Evolutionary conservation across 768 basidiomycete genomes (phyloP).

Genomic region (Sporobolomyces phaffii): DNA sequence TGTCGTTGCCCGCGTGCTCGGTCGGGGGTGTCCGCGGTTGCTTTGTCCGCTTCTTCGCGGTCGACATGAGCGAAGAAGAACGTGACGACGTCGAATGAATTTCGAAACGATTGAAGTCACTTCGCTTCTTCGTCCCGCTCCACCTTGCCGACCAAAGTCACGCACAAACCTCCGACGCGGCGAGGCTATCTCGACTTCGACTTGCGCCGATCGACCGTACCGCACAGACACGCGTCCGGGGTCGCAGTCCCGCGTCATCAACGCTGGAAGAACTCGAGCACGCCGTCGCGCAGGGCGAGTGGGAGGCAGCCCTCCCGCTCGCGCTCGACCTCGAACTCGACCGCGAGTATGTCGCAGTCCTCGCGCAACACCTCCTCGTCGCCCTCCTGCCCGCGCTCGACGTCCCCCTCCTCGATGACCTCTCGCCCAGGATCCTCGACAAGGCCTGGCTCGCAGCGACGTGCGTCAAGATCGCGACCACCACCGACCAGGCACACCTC

Average conservation of each 20-base stretch:
- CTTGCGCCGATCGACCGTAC: too few species aligned
- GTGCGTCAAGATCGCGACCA: constrained; percentile 55
- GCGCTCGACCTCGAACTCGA: not conserved
- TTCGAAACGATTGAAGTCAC: too few species aligned
- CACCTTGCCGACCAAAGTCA: too few species aligned
- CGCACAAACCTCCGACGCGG: too few species aligned
- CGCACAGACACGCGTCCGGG: too few species aligned
- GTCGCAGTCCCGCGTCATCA: not conserved
- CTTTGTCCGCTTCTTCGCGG: not conserved
- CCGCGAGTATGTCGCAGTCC: not conserved
- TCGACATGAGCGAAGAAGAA: not conserved
- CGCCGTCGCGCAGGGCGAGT: not conserved
- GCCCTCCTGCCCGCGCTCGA: not conserved
- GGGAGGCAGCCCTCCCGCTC: constrained; percentile 4
- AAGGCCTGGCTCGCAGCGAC: constrained; percentile 69
- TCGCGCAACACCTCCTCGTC: constrained; percentile 21
- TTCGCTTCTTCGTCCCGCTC: not conserved
- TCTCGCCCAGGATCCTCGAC: constrained; percentile 54
- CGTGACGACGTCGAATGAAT: too few species aligned
- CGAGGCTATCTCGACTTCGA: too few species aligned
- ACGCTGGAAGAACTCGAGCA: constrained; percentile 4
- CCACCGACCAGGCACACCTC: constrained; percentile 56
- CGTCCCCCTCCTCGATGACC: constrained; percentile 46
- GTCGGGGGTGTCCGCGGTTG: not conserved
- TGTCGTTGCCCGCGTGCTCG: not conserved